Percentiles rank a stretch among this genome's conserved stretches.
phyloP scores from a whole-genome alignment of 2,329 filamentous ascomycete genomes.

The Fusarium liriodendri region DNA sequence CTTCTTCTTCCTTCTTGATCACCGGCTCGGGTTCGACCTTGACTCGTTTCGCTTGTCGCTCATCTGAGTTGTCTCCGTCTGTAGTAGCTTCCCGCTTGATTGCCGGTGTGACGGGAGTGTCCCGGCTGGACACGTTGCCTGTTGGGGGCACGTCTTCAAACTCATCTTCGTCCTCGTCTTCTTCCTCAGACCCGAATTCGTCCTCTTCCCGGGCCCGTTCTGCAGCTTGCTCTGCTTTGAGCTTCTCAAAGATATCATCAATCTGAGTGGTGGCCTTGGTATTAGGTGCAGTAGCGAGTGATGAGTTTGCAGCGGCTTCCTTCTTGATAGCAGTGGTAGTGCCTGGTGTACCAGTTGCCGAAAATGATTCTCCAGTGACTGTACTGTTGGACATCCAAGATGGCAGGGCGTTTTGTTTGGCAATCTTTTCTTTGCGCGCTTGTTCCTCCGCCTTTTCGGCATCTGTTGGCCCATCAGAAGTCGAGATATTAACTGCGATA shows the following conservation, averaged over 20 bases:
- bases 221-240: slow-evolving; percentile 70
- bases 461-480: slow-evolving; percentile 72
- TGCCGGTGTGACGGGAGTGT: slow-evolving; percentile 47
- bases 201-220: slow-evolving; percentile 51
- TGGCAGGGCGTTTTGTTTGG: slow-evolving; percentile 76
- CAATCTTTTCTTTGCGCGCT: slow-evolving; percentile 72
- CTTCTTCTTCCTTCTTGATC: slow-evolving; percentile 59
- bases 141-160: slow-evolving; percentile 64
- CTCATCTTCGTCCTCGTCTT: slow-evolving; percentile 57
- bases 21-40: slow-evolving; percentile 65
- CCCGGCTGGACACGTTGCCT: slow-evolving; percentile 45
- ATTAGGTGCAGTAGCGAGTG: slow-evolving; percentile 53
- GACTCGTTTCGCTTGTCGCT: slow-evolving; percentile 67
- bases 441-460: slow-evolving; percentile 74
- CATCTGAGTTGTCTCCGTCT: slow-evolving; percentile 51
- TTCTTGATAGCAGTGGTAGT: slow-evolving; percentile 46
- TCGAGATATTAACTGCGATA: slow-evolving; percentile 76
- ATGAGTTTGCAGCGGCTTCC: slow-evolving; percentile 60
- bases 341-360: slow-evolving; percentile 43
- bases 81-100: slow-evolving; percentile 51
- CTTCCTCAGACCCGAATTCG: slow-evolving; percentile 50
- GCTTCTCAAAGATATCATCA: slow-evolving; percentile 74
- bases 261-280: slow-evolving; percentile 68
- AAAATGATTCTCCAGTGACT: slow-evolving; percentile 72
- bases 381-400: slow-evolving; percentile 79